Conservation (phyloP, 2,329 filamentous ascomycete genomes). For the Fusarium proliferatum region DNA sequence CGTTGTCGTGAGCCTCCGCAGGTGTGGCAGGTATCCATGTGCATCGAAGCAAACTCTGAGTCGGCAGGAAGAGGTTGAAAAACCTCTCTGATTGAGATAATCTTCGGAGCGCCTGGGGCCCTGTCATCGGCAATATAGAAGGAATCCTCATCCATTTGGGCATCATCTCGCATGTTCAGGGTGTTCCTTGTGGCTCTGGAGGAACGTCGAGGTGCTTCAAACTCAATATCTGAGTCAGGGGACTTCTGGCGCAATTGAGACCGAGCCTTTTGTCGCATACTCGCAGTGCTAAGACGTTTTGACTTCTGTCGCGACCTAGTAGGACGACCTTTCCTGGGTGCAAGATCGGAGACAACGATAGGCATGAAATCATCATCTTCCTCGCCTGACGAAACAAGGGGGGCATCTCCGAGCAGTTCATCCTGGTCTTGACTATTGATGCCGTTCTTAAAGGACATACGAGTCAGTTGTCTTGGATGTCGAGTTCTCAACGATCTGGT, state of each 20-base stretch:
- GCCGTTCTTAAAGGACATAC: constrained; percentile 41
- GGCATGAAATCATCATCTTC: constrained; percentile 50
- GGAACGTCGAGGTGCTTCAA: constrained; percentile 63
- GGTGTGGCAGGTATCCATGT: constrained; percentile 77
- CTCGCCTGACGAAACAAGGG: constrained; percentile 43
- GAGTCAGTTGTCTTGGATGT: constrained; percentile 43
- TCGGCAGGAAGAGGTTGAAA: constrained; percentile 73
- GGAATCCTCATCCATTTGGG: constrained; percentile 68
- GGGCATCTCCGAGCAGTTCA: constrained; percentile 48
- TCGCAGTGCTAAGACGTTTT: constrained; percentile 34
- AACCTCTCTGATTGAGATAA: constrained; percentile 75
- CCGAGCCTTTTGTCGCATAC: constrained; percentile 16
- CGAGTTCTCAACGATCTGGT: constrained; percentile 44
- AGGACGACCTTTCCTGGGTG: constrained; percentile 38
- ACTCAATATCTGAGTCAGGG: constrained; percentile 62
- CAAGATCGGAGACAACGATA: constrained; percentile 53
- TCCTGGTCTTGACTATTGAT: constrained; percentile 45
- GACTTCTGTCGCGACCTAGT: constrained; percentile 36
- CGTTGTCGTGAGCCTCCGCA: constrained; percentile 65
- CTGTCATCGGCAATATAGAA: constrained; percentile 63
- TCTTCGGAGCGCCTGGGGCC: constrained; percentile 60
- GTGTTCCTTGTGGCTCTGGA: constrained; percentile 58
- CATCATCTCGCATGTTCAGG: constrained; percentile 61
- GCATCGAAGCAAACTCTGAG: constrained; percentile 75
- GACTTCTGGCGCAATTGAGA: constrained; percentile 38